Evolutionary conservation across 2,329 filamentous ascomycete species (phyloP).

Genomic region (Coniella lustricola): DNA sequence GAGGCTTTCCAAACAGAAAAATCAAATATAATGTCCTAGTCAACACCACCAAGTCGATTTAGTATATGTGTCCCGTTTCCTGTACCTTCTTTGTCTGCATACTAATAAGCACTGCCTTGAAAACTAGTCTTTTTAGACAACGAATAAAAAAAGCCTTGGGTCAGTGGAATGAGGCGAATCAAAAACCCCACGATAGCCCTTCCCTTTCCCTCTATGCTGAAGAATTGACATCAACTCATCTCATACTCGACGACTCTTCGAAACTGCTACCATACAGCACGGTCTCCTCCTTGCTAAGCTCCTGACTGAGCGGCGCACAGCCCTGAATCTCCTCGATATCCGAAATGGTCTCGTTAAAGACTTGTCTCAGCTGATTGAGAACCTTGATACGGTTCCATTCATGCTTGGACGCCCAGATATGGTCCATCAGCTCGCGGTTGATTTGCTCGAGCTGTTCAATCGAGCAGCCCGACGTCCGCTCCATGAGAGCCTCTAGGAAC

Average conservation of each 20-base stretch:
- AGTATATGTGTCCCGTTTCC: too few relatives aligned
- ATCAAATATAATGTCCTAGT: too few relatives aligned
- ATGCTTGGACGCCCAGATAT: slow-evolving; percentile 70
- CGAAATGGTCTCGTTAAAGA: slow-evolving; percentile 68
- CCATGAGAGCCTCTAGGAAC: slow-evolving; percentile 58
- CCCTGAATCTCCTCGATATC: slow-evolving; percentile 57
- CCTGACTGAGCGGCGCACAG: slow-evolving; percentile 37
- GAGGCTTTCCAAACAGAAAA: too few relatives aligned
- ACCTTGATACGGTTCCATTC: slow-evolving; percentile 82
- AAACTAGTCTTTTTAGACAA: too few relatives aligned
- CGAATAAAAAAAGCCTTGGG: too few relatives aligned
- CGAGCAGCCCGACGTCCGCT: slow-evolving; percentile 66
- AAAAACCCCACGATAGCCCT: too few relatives aligned
- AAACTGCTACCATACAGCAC: neutral
- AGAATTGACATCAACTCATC: too few relatives aligned
- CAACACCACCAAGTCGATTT: too few relatives aligned
- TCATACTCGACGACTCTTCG: too few relatives aligned
- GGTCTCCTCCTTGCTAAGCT: slow-evolving; percentile 6
- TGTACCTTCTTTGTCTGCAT: too few relatives aligned
- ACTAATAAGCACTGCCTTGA: too few relatives aligned
- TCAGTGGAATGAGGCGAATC: too few relatives aligned
- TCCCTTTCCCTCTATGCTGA: neutral
- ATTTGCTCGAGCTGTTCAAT: slow-evolving; percentile 96
- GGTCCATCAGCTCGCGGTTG: slow-evolving; percentile 83
- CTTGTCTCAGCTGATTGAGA: slow-evolving; percentile 43